A percentile compares a stretch with the other conserved stretches of the same genome.
Evolutionary conservation across 768 basidiomycete genomes (phyloP).

Genomic region (Mrakia blollopis): DNA sequence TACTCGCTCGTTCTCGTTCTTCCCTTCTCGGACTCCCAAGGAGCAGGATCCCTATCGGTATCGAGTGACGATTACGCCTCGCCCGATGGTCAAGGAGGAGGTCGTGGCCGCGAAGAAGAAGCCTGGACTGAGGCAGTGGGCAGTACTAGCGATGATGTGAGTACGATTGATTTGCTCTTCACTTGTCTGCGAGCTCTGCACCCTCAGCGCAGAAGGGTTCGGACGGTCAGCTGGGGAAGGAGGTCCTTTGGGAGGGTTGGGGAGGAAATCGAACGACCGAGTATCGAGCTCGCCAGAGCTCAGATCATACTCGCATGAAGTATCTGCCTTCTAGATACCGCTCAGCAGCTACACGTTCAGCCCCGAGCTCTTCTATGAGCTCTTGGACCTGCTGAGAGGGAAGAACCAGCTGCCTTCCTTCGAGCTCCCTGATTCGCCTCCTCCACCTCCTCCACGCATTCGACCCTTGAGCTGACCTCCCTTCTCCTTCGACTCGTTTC

Average conservation of each 20-base stretch:
- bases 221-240: background rate
- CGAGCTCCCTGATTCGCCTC: no score
- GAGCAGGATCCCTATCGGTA: background rate
- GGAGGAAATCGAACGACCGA: background rate
- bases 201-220: no score
- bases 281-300: background rate
- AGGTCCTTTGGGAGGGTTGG: background rate
- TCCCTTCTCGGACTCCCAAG: background rate
- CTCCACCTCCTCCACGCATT: background rate
- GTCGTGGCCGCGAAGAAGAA: background rate
- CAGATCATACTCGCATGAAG: no score
- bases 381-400: no score
- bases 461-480: background rate
- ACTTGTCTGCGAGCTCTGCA: no score
- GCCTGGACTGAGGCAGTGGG: constrained; percentile 6
- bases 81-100: background rate
- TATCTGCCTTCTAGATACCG: no score
- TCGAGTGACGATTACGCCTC: constrained; percentile 7
- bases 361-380: no score
- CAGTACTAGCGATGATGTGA: background rate
- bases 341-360: no score
- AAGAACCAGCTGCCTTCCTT: no score
- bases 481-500: background rate
- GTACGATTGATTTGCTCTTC: background rate
- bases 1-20: background rate